Evolutionary conservation across 2,329 filamentous ascomycete species (phyloP), one percentile per base, ranked within the genome.

Genomic region (Penicillium palitans): DNA sequence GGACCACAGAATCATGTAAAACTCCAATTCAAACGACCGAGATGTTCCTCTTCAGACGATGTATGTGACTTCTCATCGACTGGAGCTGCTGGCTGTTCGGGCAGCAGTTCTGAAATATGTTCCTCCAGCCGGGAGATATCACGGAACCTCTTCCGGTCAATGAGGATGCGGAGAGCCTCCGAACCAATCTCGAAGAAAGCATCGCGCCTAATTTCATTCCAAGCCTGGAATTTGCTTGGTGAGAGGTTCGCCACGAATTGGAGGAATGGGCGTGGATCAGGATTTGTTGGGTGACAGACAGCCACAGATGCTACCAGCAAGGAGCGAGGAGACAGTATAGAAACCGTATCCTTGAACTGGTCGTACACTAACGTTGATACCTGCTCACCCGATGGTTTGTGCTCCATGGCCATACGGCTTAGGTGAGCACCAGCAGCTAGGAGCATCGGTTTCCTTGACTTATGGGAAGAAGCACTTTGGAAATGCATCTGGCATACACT

Each of bases 261-360:
- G n/a, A 76, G 56, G 37, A 76, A 68, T 6, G 68, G 70, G 8
- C 57, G 54, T 4, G 72, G 60, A 40, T 72, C 68, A 9, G 76
- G 76, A 24, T 69, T 51, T 6, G 66, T 69, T 2, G 77, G 77
- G 58, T 79, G 75, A 42, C 74, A 75, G 46, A 79, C 61, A 8
- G 65, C 65, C 29, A 76, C 63, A 10, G 70, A 66, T 19, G 70
- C 66, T 6, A 60, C 60, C 52, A 73, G 60, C n/a, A 72, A 61
- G 6, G 66, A 65, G 17, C 59, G 61, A 13, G 62, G 60, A 17
- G 66, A 63, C 24, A 72, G 49, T 9, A 68, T 49, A 24, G 67
- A 65, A 9, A 73, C 60, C 4, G 64, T 53, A 7, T 66, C 56
- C 13, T 63, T 62, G 37, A 72, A 76, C 9, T 71, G 60, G 27